Conservation (phyloP, 2,329 filamentous ascomycete genomes). For the Onygena corvina region DNA sequence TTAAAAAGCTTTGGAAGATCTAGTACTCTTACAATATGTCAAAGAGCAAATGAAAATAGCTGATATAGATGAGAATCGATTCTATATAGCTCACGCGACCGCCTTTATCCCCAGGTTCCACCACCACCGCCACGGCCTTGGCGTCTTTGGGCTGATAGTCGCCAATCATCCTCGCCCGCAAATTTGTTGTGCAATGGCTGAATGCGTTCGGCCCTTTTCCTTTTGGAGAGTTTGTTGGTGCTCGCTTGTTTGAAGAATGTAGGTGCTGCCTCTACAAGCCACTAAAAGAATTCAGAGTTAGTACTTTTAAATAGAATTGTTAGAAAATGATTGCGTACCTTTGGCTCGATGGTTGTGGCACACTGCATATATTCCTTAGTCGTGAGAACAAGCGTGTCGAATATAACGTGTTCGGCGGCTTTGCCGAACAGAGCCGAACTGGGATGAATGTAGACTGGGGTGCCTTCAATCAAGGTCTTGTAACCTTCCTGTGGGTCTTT, state of each 20-base stretch:
- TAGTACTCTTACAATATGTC: background rate
- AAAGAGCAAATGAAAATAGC: background rate
- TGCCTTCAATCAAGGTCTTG: constrained; percentile 92
- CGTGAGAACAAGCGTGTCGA: constrained; percentile 49
- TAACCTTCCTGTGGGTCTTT: constrained; percentile 96
- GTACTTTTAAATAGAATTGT: background rate
- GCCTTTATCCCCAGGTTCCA: constrained; percentile 65
- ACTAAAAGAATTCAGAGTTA: constrained; percentile 27
- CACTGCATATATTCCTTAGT: constrained; percentile 97
- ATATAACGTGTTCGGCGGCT: constrained; percentile 91
- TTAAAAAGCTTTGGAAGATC: background rate
- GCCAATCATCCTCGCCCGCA: constrained; percentile 87
- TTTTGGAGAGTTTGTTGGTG: constrained; percentile 73
- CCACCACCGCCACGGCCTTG: constrained; percentile 75
- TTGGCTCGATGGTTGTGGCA: constrained; percentile 85
- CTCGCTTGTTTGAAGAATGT: constrained; percentile 97
- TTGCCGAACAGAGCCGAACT: constrained; percentile 88
- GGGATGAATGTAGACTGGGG: constrained; percentile 88
- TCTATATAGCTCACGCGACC: background rate
- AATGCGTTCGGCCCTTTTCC: constrained; percentile 88
- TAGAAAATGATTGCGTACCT: constrained; percentile 32
- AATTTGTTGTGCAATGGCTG: constrained; percentile 92
- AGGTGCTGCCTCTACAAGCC: constrained; percentile 89
- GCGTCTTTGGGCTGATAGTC: constrained; percentile 74
- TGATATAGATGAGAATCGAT: background rate